phyloP scores from a whole-genome alignment of 306 rosid species.

The Dryas octopetala region DNA sequence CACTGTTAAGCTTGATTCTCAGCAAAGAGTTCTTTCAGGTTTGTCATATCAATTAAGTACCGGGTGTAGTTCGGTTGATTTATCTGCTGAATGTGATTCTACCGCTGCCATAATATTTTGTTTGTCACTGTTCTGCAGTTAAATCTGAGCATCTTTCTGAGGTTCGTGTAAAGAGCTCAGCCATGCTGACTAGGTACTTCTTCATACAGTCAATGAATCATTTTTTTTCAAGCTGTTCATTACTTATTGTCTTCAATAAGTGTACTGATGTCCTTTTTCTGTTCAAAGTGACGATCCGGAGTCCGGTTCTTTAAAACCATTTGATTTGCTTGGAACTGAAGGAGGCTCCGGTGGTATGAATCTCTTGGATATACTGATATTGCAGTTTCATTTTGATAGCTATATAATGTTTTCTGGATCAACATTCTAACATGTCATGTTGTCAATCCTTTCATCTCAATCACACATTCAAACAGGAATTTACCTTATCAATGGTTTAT shows the following conservation, averaged over 20 bases:
- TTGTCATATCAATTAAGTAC: constrained; percentile 21
- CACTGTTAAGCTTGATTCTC: constrained; percentile 96
- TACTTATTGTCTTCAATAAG: constrained; percentile 11
- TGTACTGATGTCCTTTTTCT: constrained; percentile 28
- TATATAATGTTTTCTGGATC: background rate
- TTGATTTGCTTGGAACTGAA: constrained; percentile 68
- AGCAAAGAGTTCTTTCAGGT: constrained; percentile 98
- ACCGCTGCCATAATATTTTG: constrained; percentile 1
- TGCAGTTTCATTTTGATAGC: constrained; percentile 1
- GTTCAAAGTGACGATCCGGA: constrained; percentile 55
- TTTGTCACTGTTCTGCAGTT: constrained; percentile 47
- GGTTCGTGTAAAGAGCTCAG: constrained; percentile 68
- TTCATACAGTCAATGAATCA: constrained; percentile 1
- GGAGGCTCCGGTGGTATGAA: constrained; percentile 68
- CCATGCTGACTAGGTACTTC: constrained; percentile 53
- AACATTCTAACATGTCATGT: background rate
- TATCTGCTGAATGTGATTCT: constrained; percentile 3
- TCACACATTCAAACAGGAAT: background rate
- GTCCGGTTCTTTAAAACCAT: constrained; percentile 61
- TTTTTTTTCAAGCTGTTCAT: constrained; percentile 4
- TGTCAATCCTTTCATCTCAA: background rate
- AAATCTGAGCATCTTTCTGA: constrained; percentile 89
- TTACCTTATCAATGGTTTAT: background rate
- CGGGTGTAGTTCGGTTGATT: constrained; percentile 4
- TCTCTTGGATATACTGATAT: constrained; percentile 16